Percentiles rank a stretch among this genome's conserved stretches.
phyloP scores from a whole-genome alignment of 208 protist species.

The Wallacemonas sp. region DNA sequence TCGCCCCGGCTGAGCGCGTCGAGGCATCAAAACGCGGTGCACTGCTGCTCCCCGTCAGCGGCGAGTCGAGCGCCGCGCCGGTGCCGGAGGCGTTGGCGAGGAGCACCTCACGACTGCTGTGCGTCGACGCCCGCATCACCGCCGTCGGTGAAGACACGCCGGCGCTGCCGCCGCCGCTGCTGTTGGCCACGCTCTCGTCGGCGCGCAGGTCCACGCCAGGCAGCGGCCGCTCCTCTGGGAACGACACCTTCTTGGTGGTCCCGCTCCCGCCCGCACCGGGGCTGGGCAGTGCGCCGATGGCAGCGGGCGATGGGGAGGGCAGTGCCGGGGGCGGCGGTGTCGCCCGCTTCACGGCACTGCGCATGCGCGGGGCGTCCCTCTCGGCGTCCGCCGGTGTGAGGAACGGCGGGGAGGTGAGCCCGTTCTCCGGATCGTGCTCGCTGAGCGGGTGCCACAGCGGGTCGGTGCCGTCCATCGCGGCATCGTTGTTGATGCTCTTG shows the following conservation, averaged over 20 bases:
- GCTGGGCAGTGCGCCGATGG: too few relatives aligned
- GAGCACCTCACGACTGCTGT: conserved; percentile 9
- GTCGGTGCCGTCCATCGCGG: not conserved
- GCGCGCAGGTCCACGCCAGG: not conserved
- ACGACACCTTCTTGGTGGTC: not conserved
- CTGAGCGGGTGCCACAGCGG: not conserved
- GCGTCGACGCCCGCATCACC: not conserved
- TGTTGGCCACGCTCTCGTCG: too few relatives aligned
- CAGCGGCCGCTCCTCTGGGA: not conserved
- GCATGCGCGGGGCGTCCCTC: not conserved
- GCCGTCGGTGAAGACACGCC: too few relatives aligned
- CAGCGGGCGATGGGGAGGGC: not conserved
- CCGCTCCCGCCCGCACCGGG: too few relatives aligned
- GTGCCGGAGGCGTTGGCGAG: not conserved
- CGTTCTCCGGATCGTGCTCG: not conserved
- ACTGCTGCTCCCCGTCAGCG: not conserved
- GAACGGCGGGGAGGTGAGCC: not conserved
- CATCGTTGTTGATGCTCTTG: not conserved
- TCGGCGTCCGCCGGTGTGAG: not conserved
- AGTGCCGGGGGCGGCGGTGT: not conserved
- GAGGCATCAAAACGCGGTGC: not conserved
- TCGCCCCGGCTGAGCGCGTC: conserved; percentile 14
- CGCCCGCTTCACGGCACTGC: not conserved
- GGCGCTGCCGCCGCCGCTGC: not conserved
- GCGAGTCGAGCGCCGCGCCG: not conserved